Conservation (phyloP, 2,329 filamentous ascomycete genomes). For the Stromatinia cepivora region DNA sequence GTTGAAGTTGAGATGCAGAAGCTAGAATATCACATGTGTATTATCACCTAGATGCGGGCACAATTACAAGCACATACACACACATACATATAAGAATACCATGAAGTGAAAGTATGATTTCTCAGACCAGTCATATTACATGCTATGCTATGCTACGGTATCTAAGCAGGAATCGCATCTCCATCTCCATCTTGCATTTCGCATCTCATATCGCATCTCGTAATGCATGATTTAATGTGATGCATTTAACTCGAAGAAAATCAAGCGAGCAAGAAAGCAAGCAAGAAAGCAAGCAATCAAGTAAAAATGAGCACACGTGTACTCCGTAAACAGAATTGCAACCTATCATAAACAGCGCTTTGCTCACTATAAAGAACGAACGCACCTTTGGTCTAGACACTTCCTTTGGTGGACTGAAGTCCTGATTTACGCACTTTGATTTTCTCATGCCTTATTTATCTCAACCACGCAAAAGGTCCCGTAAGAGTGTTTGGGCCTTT, state of each 20-base stretch:
- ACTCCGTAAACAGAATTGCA: not conserved
- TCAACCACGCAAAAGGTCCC: not conserved
- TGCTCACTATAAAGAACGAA: conserved; percentile 12
- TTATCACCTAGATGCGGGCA: no score
- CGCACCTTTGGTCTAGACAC: not conserved
- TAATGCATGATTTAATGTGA: not conserved
- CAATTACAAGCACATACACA: not conserved
- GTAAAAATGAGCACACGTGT: not conserved
- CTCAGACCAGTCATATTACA: not conserved
- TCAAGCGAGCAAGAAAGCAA: not conserved
- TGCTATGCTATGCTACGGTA: not conserved
- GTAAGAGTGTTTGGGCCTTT: not conserved
- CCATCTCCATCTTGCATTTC: not conserved
- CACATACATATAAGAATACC: no score
- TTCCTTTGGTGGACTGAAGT: not conserved
- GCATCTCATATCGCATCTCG: not conserved
- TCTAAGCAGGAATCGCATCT: not conserved
- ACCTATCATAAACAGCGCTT: not conserved
- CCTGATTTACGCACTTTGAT: not conserved
- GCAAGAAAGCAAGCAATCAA: not conserved
- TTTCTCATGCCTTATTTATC: not conserved
- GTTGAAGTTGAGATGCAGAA: no score
- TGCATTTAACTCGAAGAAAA: not conserved
- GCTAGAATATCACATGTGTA: no score
- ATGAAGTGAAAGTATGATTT: not conserved